Evolutionary conservation across 2,329 filamentous ascomycete species (phyloP).

Genomic region (Aspergillus sp.): DNA sequence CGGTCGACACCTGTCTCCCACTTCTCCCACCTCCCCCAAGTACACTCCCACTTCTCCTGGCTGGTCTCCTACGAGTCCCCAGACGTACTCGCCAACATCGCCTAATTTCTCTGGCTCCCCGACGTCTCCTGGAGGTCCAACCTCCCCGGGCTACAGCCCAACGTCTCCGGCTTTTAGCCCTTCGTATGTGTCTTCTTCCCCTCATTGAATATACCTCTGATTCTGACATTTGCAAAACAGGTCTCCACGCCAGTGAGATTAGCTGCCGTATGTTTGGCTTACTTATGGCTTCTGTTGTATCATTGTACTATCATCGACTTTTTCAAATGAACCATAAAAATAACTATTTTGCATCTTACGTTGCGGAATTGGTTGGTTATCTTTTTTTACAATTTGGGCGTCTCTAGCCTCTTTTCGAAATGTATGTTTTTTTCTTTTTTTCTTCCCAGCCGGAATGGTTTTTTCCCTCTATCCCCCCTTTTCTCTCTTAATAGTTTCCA

Average conservation of each 20-base stretch:
- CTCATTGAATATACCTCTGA: too few relatives aligned
- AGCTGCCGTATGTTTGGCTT: conserved; percentile 14
- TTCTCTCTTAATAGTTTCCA: conserved; percentile 12
- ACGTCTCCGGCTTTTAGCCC: conserved; percentile 41
- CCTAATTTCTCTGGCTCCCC: conserved; percentile 44
- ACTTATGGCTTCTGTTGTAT: conserved; percentile 20
- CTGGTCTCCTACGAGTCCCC: conserved; percentile 44
- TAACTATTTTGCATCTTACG: conserved; percentile 31
- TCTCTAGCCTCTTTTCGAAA: conserved; percentile 19
- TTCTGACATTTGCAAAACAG: conserved; percentile 18
- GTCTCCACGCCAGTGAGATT: conserved; percentile 38
- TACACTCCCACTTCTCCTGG: conserved; percentile 55
- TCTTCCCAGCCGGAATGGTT: conserved; percentile 9
- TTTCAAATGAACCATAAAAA: conserved; percentile 28
- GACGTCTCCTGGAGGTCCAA: conserved; percentile 37
- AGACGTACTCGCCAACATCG: conserved; percentile 47
- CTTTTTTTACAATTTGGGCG: conserved; percentile 29
- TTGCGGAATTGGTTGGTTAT: conserved; percentile 36
- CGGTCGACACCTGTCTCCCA: conserved; percentile 38
- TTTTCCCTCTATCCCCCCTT: conserved; percentile 12
- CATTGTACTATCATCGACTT: conserved; percentile 35
- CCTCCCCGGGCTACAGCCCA: conserved; percentile 40
- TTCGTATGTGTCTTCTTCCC: conserved; percentile 28
- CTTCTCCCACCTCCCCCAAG: conserved; percentile 47
- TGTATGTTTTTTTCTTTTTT: conserved; percentile 28